Evolutionary conservation across 2,329 filamentous ascomycete species (phyloP).

Genomic region (Emmonsiellopsis sp.): DNA sequence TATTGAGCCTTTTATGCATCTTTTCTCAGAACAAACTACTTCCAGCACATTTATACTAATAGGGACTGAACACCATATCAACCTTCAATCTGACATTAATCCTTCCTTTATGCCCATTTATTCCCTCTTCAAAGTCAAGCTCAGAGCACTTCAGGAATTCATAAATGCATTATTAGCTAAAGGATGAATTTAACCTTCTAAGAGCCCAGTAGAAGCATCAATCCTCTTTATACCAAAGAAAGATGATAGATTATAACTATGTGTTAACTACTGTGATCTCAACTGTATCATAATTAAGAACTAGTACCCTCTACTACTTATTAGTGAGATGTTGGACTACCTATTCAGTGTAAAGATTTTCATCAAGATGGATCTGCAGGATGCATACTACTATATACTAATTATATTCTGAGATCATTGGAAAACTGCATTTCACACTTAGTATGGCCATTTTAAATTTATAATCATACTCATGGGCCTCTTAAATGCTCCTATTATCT

Average conservation of each 20-base stretch:
- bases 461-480: no score
- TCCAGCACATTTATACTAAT: no score
- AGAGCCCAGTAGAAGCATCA: background rate
- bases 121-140: background rate
- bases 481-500: no score
- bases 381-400: conserved; percentile 14
- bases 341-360: conserved; percentile 14
- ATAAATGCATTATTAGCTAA: background rate
- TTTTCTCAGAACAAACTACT: no score
- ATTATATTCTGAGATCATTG: conserved; percentile 5
- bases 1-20: no score
- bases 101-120: background rate
- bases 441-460: conserved; percentile 1
- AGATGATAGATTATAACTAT: conserved; percentile 12
- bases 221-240: background rate
- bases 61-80: background rate
- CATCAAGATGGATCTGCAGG: conserved; percentile 17
- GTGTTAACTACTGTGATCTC: conserved; percentile 8
- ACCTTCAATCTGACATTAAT: background rate
- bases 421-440: background rate
- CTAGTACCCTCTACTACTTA: conserved; percentile 16
- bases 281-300: conserved; percentile 16
- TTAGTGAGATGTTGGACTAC: conserved; percentile 14
- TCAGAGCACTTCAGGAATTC: background rate
- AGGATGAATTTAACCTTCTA: background rate